Percentiles rank a stretch among this genome's conserved stretches.
Evolutionary conservation across 2,329 filamentous ascomycete species (phyloP).

Genomic region (Tolypocladium guangdongense): DNA sequence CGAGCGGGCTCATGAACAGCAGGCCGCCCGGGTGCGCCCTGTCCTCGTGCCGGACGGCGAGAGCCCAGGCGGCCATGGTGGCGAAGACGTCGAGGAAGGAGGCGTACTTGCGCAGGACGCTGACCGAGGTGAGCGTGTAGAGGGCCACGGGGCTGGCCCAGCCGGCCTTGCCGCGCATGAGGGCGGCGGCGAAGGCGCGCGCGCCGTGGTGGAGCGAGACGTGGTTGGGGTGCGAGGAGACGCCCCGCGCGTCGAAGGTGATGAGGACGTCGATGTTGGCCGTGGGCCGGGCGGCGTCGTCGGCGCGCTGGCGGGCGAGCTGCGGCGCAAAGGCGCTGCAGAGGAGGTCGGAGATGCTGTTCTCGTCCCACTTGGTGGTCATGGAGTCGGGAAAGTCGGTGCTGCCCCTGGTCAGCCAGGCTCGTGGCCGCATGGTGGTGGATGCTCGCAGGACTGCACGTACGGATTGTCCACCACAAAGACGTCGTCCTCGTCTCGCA

Average conservation of each 20-base stretch:
- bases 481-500: conserved; percentile 66
- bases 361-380: conserved; percentile 64
- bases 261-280: conserved; percentile 68
- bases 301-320: conserved; percentile 26
- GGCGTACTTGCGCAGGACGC: conserved; percentile 68
- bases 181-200: conserved; percentile 53
- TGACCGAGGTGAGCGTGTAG: conserved; percentile 71
- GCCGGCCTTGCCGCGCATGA: conserved; percentile 53
- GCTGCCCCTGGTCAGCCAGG: conserved; percentile 3
- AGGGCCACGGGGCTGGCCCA: conserved; percentile 67
- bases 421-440: neutral
- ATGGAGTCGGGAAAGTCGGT: conserved; percentile 82
- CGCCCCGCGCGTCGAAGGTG: conserved; percentile 76
- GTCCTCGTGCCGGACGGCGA: conserved; percentile 24
- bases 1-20: conserved; percentile 61
- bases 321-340: conserved; percentile 63
- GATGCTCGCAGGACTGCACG: conserved; percentile 12
- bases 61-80: conserved; percentile 50
- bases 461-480: conserved; percentile 73
- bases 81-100: conserved; percentile 65
- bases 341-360: conserved; percentile 59
- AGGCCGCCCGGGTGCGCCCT: conserved; percentile 41
- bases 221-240: conserved; percentile 90
- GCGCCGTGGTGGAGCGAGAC: conserved; percentile 79
- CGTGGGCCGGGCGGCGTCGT: conserved; percentile 24